Evolutionary conservation across 306 rosid genomes (phyloP), one percentile per base, ranked within the genome.

Genomic region (Castanea crenata): DNA sequence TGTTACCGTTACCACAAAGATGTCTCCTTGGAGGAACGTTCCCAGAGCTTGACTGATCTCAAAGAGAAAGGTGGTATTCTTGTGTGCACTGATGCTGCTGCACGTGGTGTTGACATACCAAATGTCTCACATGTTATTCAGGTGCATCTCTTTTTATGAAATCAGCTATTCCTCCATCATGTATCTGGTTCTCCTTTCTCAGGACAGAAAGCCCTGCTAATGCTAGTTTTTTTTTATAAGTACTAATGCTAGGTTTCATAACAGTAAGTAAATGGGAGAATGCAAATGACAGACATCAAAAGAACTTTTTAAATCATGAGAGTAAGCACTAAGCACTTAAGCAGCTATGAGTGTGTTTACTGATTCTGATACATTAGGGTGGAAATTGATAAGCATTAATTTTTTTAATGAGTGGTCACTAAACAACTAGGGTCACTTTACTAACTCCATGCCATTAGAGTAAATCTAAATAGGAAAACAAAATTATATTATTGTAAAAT

Each of bases 11-110:
- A 90, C 88, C 99, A 95, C 82, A 95, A 95, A 81, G 85, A 88
- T 78, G 80, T 97, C 88, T 78, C 93, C 55, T 90, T 93, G 91
- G 99, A 95, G 85, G 97, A 87, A 85, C 94, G 97, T 49, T 85
- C 94, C 65, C 88, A 88, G 75, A 85, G 92, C 74, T 83, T 93
- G 32, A 76, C 85, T 80, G 96, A 90, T 82, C 93, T 95, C 83
- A 82, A 85, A 27, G 86, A 90, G 84, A 90, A 88, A 71, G 99
- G 99, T 83, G 98, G 99, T 63, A 83, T 93, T 88, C 91, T 95
- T 81, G 98, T 93, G 69, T 95, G 98, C 78, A 95, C 99, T 44
- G 99, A 93, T 87, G 97, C 99, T 73, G 99, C 96, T 69, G 93
- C 99, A 27, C 93, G 97, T 74, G 98, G 99, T 55, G 90, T 93